Base-by-base conservation (phyloP, 495 filamentous ascomycete species). In the Xylaria grammica region DNA sequence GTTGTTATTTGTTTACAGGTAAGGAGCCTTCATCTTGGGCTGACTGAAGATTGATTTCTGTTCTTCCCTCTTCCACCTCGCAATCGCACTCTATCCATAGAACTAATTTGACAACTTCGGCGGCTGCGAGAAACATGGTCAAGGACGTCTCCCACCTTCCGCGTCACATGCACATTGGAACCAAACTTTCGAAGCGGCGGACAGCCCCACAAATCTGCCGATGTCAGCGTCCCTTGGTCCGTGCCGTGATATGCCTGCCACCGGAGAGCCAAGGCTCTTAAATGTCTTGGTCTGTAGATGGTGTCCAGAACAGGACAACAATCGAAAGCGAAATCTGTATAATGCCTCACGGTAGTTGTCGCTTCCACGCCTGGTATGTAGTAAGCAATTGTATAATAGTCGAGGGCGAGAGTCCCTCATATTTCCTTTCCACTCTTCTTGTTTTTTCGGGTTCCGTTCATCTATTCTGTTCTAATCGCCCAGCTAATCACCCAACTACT, bases 361-460 rank as follows among this genome's bases (percentile, higher is more conserved):
- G 44, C 44, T 48, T 48, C 17, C 17, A 15, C 17, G 44, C 6
- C 44, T 8, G 5, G 44, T 48, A 48, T 48, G 44, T 48, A 48
- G 44, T 48, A 48, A 48, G 44, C 44, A 48, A 19, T 15, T 5
- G 44, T 48, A 48, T 48, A 48, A 48, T 48, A 48, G 44, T n/a
- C 44, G 44, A 48, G 44, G 44, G 44, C 20, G 44, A 15, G 20
- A 48, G 44, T 48, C 44, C 20, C 55, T 42, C 13, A 6, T 58
- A 27, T 32, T 44, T 24, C 26, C 38, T 44, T 44, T 32, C 40
- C 15, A 44, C 22, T 8, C 36, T 58, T 44, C 38, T 32, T 44
- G 34, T 58, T 8, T 8, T 34, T 44, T 32, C 8, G 32, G 55
- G 30, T 44, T 58, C 36, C 22, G 20, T 6, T 17, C 11, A 58